These are phyloP conservation scores for Fraxinus albicans DNA, from an alignment of 305 asterid genomes.

Conservation along the genomic window DNA sequence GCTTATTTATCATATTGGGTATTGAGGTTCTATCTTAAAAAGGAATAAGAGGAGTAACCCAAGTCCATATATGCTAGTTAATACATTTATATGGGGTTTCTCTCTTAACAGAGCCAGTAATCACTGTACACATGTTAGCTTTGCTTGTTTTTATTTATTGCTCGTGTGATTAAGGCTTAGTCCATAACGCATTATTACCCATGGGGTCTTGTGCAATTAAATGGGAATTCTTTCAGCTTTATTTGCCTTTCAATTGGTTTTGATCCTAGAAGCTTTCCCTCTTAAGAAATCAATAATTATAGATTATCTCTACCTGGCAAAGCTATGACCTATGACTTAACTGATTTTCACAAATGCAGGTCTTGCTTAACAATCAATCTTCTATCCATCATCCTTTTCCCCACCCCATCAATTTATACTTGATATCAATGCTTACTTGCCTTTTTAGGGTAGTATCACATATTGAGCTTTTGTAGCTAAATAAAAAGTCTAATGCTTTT, in stretches of 20 bases:
- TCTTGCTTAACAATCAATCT: not conserved
- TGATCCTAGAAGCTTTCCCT: not conserved
- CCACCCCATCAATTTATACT: not conserved
- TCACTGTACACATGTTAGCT: not conserved
- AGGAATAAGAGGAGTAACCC: not conserved
- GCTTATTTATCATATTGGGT: not conserved
- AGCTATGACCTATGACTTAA: not conserved
- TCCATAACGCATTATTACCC: not conserved
- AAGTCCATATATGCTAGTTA: not conserved
- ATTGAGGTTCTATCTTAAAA: not conserved
- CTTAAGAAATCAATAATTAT: not conserved
- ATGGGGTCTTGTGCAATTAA: not conserved
- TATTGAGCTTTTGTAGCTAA: not conserved
- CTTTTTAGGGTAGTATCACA: not conserved
- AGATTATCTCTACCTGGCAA: not conserved
- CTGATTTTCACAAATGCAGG: not conserved
- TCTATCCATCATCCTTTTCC: not conserved
- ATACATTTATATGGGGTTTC: not conserved
- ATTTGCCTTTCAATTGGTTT: conserved; percentile 1
- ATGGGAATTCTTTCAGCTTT: not conserved
- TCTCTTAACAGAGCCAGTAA: not conserved
- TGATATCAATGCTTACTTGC: not conserved
- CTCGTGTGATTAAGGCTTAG: not conserved
- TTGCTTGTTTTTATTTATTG: not conserved
- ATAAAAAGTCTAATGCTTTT: not conserved